Evolutionary conservation across 2,329 filamentous ascomycete species (phyloP), one percentile per base, ranked within the genome.

Genomic region (Cladosporium sp.): DNA sequence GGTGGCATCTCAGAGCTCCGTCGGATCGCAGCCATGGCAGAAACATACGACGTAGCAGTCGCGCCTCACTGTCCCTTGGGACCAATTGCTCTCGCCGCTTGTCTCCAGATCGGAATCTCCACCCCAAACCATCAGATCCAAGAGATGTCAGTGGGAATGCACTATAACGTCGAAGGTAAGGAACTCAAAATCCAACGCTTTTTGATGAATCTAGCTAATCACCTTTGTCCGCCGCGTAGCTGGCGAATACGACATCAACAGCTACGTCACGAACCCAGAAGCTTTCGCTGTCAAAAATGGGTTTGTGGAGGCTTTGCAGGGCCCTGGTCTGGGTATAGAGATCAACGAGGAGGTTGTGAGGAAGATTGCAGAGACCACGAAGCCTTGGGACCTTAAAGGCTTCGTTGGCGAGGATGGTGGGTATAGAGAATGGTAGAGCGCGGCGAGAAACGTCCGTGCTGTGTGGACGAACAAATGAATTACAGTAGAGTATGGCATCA

Each of bases 81-180:
- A 0, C 89, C 90, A 0, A 88, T 92, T 55, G 88, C 90, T 0
- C 79, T 92, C 11, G 90, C 90, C 1, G 90, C 90, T 0, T 87
- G 84, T 66, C 81, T 91, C 40, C 89, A 92, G 68, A 85, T 92
- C 1, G 87, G 87, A 35, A 80, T 84, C 33, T 79, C 78, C 21
- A 85, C 79, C 14, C 83, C 82, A 26, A 92, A 89, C 75, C 91
- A 90, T 73, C 86, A 84, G 0, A 92, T 92, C 33, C 88, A 91
- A 72, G 90, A 92, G 75, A 92, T 92, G 91, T 89, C 88, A 57
- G 72, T 92, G 31, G 90, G 90, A 0, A 93, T 93, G 69, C 91
- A 93, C 74, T 93, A 93, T 73, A 93, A 93, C 69, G 76, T 77
- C 5, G 82, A 84, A 69, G 84, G 82, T 0, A 87, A 84, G 1